phyloP scores from a whole-genome alignment of 768 basidiomycete species.

The Brasilioporus rufonigricans region DNA sequence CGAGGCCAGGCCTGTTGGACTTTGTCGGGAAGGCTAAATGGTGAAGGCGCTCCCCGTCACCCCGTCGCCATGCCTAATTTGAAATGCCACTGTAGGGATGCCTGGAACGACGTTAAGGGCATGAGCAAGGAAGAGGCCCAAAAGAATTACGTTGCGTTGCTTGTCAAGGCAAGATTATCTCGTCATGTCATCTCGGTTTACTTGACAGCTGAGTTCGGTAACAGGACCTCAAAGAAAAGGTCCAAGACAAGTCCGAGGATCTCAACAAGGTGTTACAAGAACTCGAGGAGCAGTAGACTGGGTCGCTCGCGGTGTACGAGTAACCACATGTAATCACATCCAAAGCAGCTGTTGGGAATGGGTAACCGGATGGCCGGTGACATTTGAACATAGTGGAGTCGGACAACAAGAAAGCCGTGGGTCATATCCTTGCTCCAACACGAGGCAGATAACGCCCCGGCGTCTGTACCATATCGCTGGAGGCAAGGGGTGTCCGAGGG shows the following conservation, averaged over 20 bases:
- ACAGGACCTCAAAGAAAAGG: constrained; percentile 54
- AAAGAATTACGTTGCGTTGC: constrained; percentile 69
- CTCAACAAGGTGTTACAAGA: constrained; percentile 55
- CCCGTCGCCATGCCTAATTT: background rate
- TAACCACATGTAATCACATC: constrained; percentile 3
- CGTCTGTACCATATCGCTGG: constrained; percentile 25
- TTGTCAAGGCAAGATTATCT: constrained; percentile 55
- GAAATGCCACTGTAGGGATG: constrained; percentile 56
- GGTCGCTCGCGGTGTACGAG: background rate
- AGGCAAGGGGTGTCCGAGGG: constrained; percentile 22
- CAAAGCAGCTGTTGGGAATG: background rate
- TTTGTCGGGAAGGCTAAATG: constrained; percentile 91
- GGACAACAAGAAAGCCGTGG: background rate
- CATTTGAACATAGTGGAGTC: no score
- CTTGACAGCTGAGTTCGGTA: constrained; percentile 5
- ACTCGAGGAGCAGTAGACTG: constrained; percentile 46
- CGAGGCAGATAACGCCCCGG: constrained; percentile 30
- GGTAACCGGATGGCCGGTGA: background rate
- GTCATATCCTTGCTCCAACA: constrained; percentile 6
- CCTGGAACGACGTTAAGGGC: constrained; percentile 78
- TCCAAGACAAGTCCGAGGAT: constrained; percentile 42
- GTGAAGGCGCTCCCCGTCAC: constrained; percentile 36
- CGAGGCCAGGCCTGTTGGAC: constrained; percentile 74
- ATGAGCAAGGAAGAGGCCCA: constrained; percentile 68
- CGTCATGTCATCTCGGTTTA: background rate